These are phyloP conservation scores for Podospora sp. DNA, from an alignment of 495 filamentous ascomycete genomes.

Conservation along the genomic window DNA sequence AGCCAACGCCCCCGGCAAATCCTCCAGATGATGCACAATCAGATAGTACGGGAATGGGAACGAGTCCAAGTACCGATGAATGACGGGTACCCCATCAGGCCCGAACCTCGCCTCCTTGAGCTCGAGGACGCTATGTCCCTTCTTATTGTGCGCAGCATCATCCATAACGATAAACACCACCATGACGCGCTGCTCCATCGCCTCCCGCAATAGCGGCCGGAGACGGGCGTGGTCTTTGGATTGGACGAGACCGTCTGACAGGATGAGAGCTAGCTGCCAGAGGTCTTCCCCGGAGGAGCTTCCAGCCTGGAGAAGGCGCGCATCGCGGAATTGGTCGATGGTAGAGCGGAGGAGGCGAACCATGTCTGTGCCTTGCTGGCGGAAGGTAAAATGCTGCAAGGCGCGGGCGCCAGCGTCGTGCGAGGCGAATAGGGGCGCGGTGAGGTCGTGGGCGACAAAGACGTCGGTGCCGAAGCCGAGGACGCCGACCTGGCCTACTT, in stretches of 20 bases:
- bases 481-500: constrained; percentile 87
- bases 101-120: constrained; percentile 80
- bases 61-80: constrained; percentile 86
- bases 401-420: constrained; percentile 79
- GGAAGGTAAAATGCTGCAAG: constrained; percentile 83
- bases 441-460: constrained; percentile 86
- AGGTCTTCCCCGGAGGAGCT: constrained; percentile 70
- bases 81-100: constrained; percentile 63
- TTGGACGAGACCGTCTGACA: constrained; percentile 91
- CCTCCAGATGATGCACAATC: constrained; percentile 86
- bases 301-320: constrained; percentile 58
- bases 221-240: constrained; percentile 75
- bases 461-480: constrained; percentile 86
- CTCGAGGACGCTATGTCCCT: constrained; percentile 67
- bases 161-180: constrained; percentile 97
- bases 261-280: constrained; percentile 94
- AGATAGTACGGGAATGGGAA: constrained; percentile 97
- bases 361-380: constrained; percentile 83
- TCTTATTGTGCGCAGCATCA: constrained; percentile 55
- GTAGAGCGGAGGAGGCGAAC: constrained; percentile 72
- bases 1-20: constrained; percentile 85
- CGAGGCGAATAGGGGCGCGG: constrained; percentile 71
- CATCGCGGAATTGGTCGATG: constrained; percentile 78
- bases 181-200: constrained; percentile 94
- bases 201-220: constrained; percentile 76